Conservation (phyloP, 306 rosid species). For the Prunus mume region DNA sequence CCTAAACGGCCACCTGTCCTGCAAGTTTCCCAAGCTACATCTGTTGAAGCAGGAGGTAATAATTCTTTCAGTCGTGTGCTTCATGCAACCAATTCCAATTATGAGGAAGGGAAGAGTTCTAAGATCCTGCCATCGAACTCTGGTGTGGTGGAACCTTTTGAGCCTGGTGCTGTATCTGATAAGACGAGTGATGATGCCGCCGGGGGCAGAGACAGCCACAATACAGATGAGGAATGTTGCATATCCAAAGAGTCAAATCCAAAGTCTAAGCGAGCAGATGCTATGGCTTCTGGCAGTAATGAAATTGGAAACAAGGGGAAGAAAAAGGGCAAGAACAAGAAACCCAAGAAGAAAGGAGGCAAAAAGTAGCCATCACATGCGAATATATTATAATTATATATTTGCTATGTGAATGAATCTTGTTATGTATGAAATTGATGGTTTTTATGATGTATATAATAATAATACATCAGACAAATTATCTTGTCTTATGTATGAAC, state of each 20-base stretch:
- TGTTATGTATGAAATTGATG: no score
- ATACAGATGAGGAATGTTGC: background rate
- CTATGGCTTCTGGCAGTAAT: background rate
- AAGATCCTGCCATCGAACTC: slow-evolving; percentile 9
- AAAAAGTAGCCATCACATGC: background rate
- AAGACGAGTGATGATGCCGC: background rate
- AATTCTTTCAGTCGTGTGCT: slow-evolving; percentile 1
- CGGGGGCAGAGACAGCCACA: background rate
- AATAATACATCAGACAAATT: no score
- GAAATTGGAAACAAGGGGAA: background rate
- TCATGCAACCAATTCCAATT: background rate
- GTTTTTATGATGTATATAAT: no score
- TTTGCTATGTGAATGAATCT: background rate
- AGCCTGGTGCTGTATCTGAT: background rate
- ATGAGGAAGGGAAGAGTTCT: background rate
- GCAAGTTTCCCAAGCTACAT: background rate
- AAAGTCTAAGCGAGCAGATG: background rate
- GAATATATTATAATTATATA: background rate
- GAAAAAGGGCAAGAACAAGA: slow-evolving; percentile 3
- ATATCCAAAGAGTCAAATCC: background rate
- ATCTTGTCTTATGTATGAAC: no score
- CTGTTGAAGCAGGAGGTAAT: slow-evolving; percentile 8
- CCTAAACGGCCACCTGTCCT: slow-evolving; percentile 16
- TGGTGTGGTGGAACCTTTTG: background rate
- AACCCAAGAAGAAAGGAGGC: background rate